These are phyloP conservation scores for Bipolaris cookei DNA, from an alignment of 2,329 filamentous ascomycete species.

Conservation along the genomic window DNA sequence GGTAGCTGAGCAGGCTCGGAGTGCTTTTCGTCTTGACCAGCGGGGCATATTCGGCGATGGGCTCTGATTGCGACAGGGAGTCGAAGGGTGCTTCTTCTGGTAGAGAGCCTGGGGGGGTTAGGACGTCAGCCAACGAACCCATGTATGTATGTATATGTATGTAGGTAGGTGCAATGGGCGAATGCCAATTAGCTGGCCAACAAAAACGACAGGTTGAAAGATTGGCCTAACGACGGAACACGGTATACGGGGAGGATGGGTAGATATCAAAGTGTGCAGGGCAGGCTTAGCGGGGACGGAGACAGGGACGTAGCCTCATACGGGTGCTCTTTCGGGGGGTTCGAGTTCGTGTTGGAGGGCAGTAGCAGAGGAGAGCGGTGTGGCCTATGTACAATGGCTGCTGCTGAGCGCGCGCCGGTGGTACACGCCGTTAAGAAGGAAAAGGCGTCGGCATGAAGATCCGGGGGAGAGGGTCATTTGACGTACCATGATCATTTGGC, in stretches of 20 bases:
- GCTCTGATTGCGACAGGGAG: conserved; percentile 26
- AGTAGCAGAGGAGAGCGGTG: conserved; percentile 4
- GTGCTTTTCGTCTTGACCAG: conserved; percentile 59
- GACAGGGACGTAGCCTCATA: not conserved
- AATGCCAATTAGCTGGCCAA: not conserved
- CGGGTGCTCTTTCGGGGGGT: conserved; percentile 6
- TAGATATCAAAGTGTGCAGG: not conserved
- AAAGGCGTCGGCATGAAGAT: conserved; percentile 5
- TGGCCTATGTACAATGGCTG: conserved; percentile 5
- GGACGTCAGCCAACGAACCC: conserved; percentile 34
- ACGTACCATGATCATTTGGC: conserved; percentile 51
- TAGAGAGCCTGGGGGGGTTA: conserved; percentile 43
- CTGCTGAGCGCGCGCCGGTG: not conserved
- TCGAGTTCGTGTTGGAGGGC: conserved; percentile 1
- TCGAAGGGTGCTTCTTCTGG: conserved; percentile 40
- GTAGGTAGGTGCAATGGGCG: not conserved
- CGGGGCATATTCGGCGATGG: conserved; percentile 39
- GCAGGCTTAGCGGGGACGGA: not conserved
- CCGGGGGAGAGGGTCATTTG: conserved; percentile 11
- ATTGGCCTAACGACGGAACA: not conserved
- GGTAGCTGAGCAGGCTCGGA: conserved; percentile 54
- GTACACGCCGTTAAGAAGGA: conserved; percentile 3
- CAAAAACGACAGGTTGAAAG: not conserved
- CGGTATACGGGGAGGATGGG: not conserved
- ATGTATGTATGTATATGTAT: conserved; percentile 16